phyloP scores from a whole-genome alignment of 2,329 filamentous ascomycete genomes.

The Capronia coronata region DNA sequence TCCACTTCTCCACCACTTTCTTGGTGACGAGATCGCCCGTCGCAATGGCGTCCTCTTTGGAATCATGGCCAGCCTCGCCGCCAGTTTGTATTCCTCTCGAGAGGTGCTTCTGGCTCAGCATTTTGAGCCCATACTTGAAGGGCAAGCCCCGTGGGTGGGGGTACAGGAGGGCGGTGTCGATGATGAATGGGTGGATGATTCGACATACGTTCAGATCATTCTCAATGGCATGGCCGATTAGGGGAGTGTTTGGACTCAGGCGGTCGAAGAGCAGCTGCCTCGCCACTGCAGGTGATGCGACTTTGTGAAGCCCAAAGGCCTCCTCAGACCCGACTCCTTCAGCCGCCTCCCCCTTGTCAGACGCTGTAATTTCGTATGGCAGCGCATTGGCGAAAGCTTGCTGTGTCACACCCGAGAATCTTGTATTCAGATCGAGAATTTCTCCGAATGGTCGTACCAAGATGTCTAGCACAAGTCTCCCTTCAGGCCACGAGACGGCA shows the following conservation, averaged over 20 bases:
- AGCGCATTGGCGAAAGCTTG: slow-evolving; percentile 67
- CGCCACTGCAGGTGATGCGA: slow-evolving; percentile 66
- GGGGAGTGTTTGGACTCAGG: slow-evolving; percentile 67
- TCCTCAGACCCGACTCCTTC: neutral
- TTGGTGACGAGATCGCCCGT: slow-evolving; percentile 78
- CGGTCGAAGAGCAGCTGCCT: slow-evolving; percentile 70
- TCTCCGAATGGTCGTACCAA: slow-evolving; percentile 78
- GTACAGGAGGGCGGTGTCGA: slow-evolving; percentile 81
- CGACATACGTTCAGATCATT: slow-evolving; percentile 86
- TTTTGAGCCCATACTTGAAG: slow-evolving; percentile 68
- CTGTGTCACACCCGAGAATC: slow-evolving; percentile 78
- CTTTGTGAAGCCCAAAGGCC: slow-evolving; percentile 58
- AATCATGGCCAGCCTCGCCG: slow-evolving; percentile 69
- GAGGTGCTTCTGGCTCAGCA: slow-evolving; percentile 63
- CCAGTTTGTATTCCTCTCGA: slow-evolving; percentile 73
- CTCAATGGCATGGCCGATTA: slow-evolving; percentile 90
- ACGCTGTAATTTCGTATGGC: slow-evolving; percentile 42
- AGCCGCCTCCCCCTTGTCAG: slow-evolving; percentile 12
- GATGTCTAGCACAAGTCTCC: slow-evolving; percentile 69
- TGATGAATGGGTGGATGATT: slow-evolving; percentile 73
- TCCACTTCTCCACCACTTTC: slow-evolving; percentile 66
- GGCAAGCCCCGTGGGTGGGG: slow-evolving; percentile 73
- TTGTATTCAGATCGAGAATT: slow-evolving; percentile 82
- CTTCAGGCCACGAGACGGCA: slow-evolving; percentile 76
- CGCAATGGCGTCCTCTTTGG: slow-evolving; percentile 80